Evolutionary conservation across 495 filamentous ascomycete genomes (phyloP), one percentile per base, ranked within the genome.

Genomic region (Friedmanniomyces simplex): DNA sequence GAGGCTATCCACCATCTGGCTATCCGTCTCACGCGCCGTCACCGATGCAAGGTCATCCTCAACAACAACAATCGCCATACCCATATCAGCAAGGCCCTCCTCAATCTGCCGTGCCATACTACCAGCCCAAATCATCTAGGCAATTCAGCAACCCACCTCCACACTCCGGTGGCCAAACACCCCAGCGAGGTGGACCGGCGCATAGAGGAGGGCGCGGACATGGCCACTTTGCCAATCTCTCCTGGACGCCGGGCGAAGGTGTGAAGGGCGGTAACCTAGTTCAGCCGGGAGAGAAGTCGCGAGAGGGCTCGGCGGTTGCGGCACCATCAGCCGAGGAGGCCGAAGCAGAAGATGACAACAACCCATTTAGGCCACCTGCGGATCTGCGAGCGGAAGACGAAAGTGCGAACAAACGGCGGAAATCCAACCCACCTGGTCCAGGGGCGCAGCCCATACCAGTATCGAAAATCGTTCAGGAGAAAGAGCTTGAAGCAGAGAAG

Each of bases 321-420:
- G 16, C 50, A 13, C 51, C 51, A n/a, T 7, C 53, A 12, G n/a
- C 18, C 13, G 49, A 41, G 39, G 47, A 28, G 4, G 32, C 55
- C 12, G 57, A 51, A 3, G 46, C 68, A 20, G 70, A 71, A 34
- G 83, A 85, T 22, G 75, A 73, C 55, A 79, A 85, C 25, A 79
- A 82, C 65, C 72, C 79, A n/a, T 79, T 83, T 64, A 70, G 81
- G 56, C 79, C 77, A 14, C 75, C 81, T 1, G 83, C 85, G 53
- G 82, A 86, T 62, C 64, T 80, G 14, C 81, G 82, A 51, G 75
- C 76, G 26, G 86, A 87, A 65, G 81, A 86, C 63, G 71, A 81
- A 58, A 68, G 70, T 16, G 58, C 69, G 12, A 72, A 72, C 25
- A 68, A 75, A 52, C 76, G 73, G 51, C 63, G 71, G 43, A 76